A percentile compares a stretch with the other conserved stretches of the same genome.
These are phyloP conservation scores for Pluteus cervinus DNA, from an alignment of 768 basidiomycete species.

Conservation along the genomic window DNA sequence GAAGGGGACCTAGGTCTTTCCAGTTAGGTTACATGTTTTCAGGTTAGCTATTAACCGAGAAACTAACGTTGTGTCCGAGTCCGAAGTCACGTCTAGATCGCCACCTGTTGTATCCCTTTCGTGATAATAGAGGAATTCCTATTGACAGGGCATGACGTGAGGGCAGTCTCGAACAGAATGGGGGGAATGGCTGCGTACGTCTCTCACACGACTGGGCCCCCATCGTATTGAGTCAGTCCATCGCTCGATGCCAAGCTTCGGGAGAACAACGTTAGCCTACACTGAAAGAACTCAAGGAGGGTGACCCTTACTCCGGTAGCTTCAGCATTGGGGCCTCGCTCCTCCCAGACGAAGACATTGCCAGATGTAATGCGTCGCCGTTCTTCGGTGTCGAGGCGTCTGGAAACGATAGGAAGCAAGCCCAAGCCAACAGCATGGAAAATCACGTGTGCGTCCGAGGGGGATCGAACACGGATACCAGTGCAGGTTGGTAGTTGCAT, in stretches of 20 bases:
- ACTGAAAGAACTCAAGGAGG: constrained; percentile 6
- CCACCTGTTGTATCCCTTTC: constrained; percentile 51
- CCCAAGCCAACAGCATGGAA: constrained; percentile 64
- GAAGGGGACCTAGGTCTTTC: constrained; percentile 4
- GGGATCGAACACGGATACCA: constrained; percentile 54
- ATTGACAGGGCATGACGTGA: constrained; percentile 7
- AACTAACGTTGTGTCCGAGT: constrained; percentile 45
- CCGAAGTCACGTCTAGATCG: constrained; percentile 42
- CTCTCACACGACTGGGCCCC: constrained; percentile 75
- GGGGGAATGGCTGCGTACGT: constrained; percentile 38
- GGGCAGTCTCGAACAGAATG: constrained; percentile 6
- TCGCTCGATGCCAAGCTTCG: constrained; percentile 67
- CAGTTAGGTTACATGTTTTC: constrained; percentile 2
- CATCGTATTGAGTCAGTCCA: constrained; percentile 80
- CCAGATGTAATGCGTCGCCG: constrained; percentile 65
- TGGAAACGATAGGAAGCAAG: constrained; percentile 58
- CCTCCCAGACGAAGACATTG: constrained; percentile 80
- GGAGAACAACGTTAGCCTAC: constrained; percentile 6
- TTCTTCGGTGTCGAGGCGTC: constrained; percentile 73
- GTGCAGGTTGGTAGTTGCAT: constrained; percentile 71
- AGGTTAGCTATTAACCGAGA: constrained; percentile 1
- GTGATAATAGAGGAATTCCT: constrained; percentile 78
- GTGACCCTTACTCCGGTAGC: constrained; percentile 50
- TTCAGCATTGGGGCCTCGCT: constrained; percentile 63
- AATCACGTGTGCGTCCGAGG: constrained; percentile 65